Base-by-base conservation (phyloP, 2,329 filamentous ascomycete genomes). In the Emmonsiellopsis sp. region DNA sequence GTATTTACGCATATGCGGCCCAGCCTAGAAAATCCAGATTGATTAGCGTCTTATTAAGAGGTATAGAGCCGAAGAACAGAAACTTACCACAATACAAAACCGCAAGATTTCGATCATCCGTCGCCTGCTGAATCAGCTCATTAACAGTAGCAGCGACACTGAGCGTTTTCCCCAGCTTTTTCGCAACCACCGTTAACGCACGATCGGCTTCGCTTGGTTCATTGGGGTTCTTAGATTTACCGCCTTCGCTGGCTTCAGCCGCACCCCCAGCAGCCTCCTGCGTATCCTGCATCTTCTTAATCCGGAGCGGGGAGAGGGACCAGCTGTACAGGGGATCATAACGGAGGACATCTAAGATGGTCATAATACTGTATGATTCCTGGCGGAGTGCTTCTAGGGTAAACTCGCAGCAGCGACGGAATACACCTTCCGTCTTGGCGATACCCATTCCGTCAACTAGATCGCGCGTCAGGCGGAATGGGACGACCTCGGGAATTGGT, bases 301-400 rank as follows among this genome's bases (percentile, higher is more conserved):
- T 78, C 48, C 83, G 78, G 13, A 84, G 68, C 0, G 83, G 82
- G 9, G 88, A 93, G 53, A 96, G 84, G 37, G 88, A 92, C 93
- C 93, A 99, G 56, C 84, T 93, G 69, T 97, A 95, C 56, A 99
- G 74, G 1, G 93, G 94, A 76, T 99, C 93, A 70, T 96, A 97
- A n/a, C 94, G 86, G 55, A 99, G 75, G 21, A 98, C 94, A 65
- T 98, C 94, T 17, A 99, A 82, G 51, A 98, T 90, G 0, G 93
- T 97, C 91, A 96, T 97, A 73, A 99, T 98, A 44, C 87, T 91
- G 67, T 95, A 94, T 10, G 88, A 88, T 68, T 98, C 93, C 62
- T 95, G 87, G n/a, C 93, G 85, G 37, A 99, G 76, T 1, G 94
- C 91, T 57, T 96, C 90, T 34, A 99, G 81, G 0, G 91, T 97